These are phyloP conservation scores for Botrytis aclada DNA, from an alignment of 2,329 filamentous ascomycete genomes.

Conservation along the genomic window DNA sequence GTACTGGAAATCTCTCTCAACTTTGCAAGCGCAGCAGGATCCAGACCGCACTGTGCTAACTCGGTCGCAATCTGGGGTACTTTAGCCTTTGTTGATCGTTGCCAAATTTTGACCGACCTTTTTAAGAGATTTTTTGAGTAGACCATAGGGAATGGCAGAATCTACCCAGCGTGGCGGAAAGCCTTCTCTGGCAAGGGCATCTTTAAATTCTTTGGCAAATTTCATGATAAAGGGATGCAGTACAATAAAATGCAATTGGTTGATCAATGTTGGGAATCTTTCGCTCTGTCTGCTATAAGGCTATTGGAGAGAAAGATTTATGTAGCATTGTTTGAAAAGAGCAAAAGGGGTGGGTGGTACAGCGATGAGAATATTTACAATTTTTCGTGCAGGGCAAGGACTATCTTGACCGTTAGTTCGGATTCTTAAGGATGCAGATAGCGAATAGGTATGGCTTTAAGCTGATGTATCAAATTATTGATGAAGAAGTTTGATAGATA, in stretches of 20 bases:
- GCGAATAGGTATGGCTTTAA: background rate
- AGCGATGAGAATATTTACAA: background rate
- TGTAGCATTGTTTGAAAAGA: background rate
- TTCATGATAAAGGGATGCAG: conserved; percentile 60
- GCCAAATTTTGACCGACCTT: conserved; percentile 53
- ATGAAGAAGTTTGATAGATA: background rate
- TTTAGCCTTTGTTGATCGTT: conserved; percentile 1
- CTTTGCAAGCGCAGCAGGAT: conserved; percentile 16
- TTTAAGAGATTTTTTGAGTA: conserved; percentile 87
- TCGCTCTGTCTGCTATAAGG: conserved; percentile 9
- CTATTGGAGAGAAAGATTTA: background rate
- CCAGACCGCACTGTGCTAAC: conserved; percentile 14
- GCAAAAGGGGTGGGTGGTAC: background rate
- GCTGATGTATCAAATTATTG: background rate
- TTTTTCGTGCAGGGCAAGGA: background rate
- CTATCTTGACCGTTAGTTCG: background rate
- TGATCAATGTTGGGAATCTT: background rate
- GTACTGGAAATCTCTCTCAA: conserved; percentile 22
- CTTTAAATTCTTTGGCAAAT: conserved; percentile 76
- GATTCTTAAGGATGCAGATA: background rate
- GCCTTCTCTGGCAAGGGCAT: conserved; percentile 65
- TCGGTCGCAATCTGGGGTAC: conserved; percentile 15
- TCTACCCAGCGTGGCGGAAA: conserved; percentile 72
- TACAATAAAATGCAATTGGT: background rate
- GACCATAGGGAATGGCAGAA: conserved; percentile 76